Conservation (phyloP, 2,329 filamentous ascomycete species). For the Blastomyces gilchristii region DNA sequence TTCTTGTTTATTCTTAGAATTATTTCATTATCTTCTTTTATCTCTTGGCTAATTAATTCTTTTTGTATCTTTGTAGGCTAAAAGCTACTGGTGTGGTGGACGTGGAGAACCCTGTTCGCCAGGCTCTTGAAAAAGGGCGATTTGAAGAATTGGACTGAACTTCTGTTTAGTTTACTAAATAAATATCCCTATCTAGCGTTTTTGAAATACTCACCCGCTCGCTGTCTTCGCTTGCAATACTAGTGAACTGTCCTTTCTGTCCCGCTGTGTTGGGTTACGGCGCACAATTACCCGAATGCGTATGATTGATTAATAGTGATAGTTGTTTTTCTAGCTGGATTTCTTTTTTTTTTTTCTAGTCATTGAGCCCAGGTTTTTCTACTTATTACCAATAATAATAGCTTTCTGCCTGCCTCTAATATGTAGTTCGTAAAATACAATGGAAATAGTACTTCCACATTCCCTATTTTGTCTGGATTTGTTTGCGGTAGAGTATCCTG, state of each 20-base stretch:
- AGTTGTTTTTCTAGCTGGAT: not conserved
- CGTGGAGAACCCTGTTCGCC: conserved; percentile 67
- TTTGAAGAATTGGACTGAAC: conserved; percentile 56
- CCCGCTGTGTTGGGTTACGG: not conserved
- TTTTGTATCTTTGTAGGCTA: conserved; percentile 35
- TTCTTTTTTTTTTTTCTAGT: not conserved
- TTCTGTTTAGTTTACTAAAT: not conserved
- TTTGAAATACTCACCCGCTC: not conserved
- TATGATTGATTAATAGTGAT: not conserved
- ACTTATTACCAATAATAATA: not conserved
- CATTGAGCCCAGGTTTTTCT: not conserved
- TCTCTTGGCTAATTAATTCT: not conserved
- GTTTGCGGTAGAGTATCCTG: not conserved
- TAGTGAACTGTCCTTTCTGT: not conserved
- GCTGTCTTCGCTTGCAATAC: not conserved
- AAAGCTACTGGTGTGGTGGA: conserved; percentile 65
- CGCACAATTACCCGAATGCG: not conserved
- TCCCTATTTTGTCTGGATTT: not conserved
- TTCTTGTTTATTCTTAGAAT: not conserved
- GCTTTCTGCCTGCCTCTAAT: not conserved
- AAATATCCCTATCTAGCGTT: not conserved
- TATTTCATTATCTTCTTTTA: too few relatives aligned
- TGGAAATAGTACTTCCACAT: not conserved
- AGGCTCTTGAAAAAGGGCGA: conserved; percentile 57
- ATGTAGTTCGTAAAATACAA: not conserved